A percentile compares a stretch with the other conserved stretches of the same genome.
Evolutionary conservation across 1,284 basidiomycete species (phyloP).

Genomic region (Cryptococcus sp.): DNA sequence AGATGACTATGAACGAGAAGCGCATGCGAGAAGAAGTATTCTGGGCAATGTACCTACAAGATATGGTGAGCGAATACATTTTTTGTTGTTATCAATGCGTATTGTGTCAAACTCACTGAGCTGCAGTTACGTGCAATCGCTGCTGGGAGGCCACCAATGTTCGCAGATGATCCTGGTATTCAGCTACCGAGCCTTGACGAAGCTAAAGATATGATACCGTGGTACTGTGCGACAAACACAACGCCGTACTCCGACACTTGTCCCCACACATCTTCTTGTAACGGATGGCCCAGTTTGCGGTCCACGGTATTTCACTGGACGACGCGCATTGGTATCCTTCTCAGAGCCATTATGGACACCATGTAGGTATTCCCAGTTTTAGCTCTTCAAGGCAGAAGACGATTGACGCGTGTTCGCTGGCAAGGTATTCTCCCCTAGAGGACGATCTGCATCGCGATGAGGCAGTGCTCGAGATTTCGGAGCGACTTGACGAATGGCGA

Average conservation of each 20-base stretch:
- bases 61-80: constrained; percentile 14
- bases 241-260: neutral
- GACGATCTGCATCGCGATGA: constrained; percentile 4
- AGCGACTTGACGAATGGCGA: constrained; percentile 16
- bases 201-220: constrained; percentile 8
- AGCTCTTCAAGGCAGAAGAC: neutral
- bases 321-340: constrained; percentile 9
- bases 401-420: too few species aligned
- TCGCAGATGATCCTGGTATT: constrained; percentile 9
- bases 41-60: constrained; percentile 26
- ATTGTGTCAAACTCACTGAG: neutral
- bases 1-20: constrained; percentile 15
- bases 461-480: constrained; percentile 5
- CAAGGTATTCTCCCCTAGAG: constrained; percentile 13
- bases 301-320: constrained; percentile 27
- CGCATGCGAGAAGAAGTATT: constrained; percentile 13
- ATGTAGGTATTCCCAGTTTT: constrained; percentile 5
- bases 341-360: constrained; percentile 14
- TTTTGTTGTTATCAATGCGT: neutral
- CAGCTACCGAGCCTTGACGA: constrained; percentile 10
- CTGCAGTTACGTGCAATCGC: constrained; percentile 22
- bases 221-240: constrained; percentile 1
- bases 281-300: constrained; percentile 16
- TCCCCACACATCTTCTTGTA: constrained; percentile 1
- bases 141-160: constrained; percentile 19